Percentiles rank a stretch among this genome's conserved stretches.
These are phyloP conservation scores for Raffaelea ambrosiae DNA, from an alignment of 2,329 filamentous ascomycete species.

Conservation along the genomic window DNA sequence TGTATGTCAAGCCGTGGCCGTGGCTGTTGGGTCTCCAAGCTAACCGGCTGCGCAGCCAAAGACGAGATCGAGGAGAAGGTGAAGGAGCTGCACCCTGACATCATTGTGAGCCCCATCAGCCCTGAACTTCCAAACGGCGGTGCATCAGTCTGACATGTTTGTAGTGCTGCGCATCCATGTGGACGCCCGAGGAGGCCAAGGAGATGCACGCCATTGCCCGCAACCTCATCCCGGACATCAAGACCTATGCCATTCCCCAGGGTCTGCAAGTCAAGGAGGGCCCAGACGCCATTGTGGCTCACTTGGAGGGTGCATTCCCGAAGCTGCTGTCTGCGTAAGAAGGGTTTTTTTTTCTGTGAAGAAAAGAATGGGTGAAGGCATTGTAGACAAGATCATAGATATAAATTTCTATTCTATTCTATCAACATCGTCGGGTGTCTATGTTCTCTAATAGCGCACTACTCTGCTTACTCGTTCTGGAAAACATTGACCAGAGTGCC, in stretches of 20 bases:
- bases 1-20: conserved; percentile 27
- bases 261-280: conserved; percentile 44
- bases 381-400: no score
- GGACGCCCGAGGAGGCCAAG: conserved; percentile 36
- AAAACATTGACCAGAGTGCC: conserved; percentile 18
- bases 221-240: conserved; percentile 34
- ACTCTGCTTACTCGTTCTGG: no score
- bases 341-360: no score
- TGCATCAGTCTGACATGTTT: no score
- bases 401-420: background rate
- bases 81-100: conserved; percentile 17
- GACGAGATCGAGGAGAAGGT: conserved; percentile 38
- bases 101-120: conserved; percentile 16
- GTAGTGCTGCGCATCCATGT: conserved; percentile 55
- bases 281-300: conserved; percentile 46
- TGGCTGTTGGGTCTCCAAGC: conserved; percentile 13
- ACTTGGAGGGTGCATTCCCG: conserved; percentile 34
- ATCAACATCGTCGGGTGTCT: no score
- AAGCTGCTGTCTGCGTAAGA: conserved; percentile 14
- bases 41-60: conserved; percentile 31
- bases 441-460: no score
- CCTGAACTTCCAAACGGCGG: background rate
- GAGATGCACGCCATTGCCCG: conserved; percentile 35
- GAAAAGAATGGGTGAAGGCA: no score
- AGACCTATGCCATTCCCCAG: conserved; percentile 43